Base-by-base conservation (phyloP, 2,329 filamentous ascomycete genomes). In the Paecilomyces dactylethromorphus region DNA sequence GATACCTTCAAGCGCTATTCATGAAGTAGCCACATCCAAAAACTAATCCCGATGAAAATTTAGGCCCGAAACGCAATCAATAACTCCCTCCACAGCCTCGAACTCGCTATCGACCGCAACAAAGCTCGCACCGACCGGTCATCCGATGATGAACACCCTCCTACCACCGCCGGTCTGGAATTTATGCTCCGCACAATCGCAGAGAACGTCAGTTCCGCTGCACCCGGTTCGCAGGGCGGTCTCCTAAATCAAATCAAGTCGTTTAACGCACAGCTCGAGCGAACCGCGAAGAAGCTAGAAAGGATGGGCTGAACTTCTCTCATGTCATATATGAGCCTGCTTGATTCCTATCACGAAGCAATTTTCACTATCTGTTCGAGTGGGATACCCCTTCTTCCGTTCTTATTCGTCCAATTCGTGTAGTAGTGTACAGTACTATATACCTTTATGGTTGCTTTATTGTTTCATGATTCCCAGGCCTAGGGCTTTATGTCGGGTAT, bases 211-310 rank as follows among this genome's bases (percentile, higher is more conserved):
- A 79, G 77, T 63, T 72, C 70, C 39, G 64, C 61, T 1, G 74
- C 71, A 8, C 71, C 72, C 22, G 72, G 73, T 22, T 66, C 70
- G 13, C 68, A 74, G 13, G 76, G 76, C 4, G 77, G 77, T 18
- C 63, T 79, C 6, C 62, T 79, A 55, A 66, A 72, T 53, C 75
- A 73, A 58, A 71, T 79, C 32, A 73, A 69, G 55, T 62, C 64
- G 2, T 79, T 79, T 62, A 79, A 79, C 63, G 69, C 69, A 29
- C 73, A 76, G 62, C 68, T 79, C 21, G 76, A 79, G 61, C 65
- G 61, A 52, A 67, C 73, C 50, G 71, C 63, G 3, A 60, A 56
- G 24, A 53, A 54, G 26, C 22, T 60, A n/a, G 62, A 60, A 49
- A 53, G 32, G 18, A 49, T 24, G 26, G 21, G 4, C 18, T 24